Base-by-base conservation (phyloP, 345 rosid species). In the Kandelia obovata region DNA sequence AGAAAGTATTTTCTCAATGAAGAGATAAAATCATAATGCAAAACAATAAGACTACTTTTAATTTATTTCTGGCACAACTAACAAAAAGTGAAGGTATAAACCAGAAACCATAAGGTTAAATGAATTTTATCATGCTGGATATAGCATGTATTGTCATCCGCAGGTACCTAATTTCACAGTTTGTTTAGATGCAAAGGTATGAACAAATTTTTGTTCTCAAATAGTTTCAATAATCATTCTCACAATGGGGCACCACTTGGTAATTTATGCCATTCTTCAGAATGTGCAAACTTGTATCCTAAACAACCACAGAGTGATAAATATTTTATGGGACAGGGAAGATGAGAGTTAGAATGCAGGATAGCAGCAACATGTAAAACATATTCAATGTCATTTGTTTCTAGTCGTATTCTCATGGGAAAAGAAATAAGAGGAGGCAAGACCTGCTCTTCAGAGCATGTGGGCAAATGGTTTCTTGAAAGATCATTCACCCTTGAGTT, bases 391-490 rank as follows among this genome's bases (percentile, higher is more conserved):
- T 25, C 1, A 4, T 56, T 56, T 9, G 69, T 35, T 4, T 28
- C 49, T 27, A 30, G 25, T 6, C 53, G 53, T 58, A 61, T 46
- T 70, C 64, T 61, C 16, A 55, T 23, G 21, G 37, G 4, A 59
- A 64, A 30, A 32, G 32, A 53, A 25, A 53, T 55, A 7, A 55
- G 59, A 71, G 26, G 58, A 67, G 68, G 70, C 20, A 21, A 46
- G 78, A 92, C 97, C 88, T 77, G 88, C 65, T 85, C 88, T 70
- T 73, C 88, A n/a, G 79, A 70, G 78, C 64, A 76, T 70, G 78
- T 65, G 51, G 80, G 78, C 71, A 80, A 55, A 79, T 65, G 69
- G 53, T 73, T 82, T 73, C 75, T 70, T 52, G 71, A 77, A 67
- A 57, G 81, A 52, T 57, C 71, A 21, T 74, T 80, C 73, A 75